A percentile compares a stretch with the other conserved stretches of the same genome.
These are phyloP conservation scores for Alternaria sp. DNA, from an alignment of 2,329 filamentous ascomycete genomes.

Conservation along the genomic window DNA sequence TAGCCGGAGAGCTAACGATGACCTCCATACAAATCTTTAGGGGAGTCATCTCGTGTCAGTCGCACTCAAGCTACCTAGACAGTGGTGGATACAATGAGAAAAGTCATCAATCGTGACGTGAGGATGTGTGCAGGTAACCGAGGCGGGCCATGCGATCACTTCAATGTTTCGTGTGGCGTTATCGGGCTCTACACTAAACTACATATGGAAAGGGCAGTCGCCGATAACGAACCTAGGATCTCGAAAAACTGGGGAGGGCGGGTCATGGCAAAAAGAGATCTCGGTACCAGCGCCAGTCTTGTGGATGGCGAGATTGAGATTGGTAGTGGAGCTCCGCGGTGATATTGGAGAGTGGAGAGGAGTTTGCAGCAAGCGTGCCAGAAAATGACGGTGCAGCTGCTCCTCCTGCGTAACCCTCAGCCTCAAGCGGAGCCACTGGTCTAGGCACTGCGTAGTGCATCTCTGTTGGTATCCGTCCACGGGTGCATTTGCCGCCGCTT, in stretches of 20 bases:
- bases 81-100: neutral
- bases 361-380: constrained; percentile 9
- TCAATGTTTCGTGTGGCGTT: neutral
- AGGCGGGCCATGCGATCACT: constrained; percentile 7
- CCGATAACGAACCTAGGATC: neutral
- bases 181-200: constrained; percentile 1
- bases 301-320: neutral
- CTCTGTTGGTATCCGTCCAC: neutral
- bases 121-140: constrained; percentile 10
- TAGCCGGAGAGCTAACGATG: neutral
- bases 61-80: neutral
- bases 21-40: neutral
- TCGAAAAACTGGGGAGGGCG: neutral
- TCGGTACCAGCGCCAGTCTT: neutral
- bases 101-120: neutral
- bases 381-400: constrained; percentile 2
- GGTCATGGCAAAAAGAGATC: neutral
- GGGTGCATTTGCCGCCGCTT: neutral
- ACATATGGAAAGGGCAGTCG: neutral
- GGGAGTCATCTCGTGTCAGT: neutral
- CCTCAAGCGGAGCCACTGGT: constrained; percentile 3
- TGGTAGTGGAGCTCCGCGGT: neutral
- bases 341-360: neutral
- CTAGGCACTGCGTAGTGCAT: constrained; percentile 2
- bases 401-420: constrained; percentile 7